Percentiles rank a stretch among this genome's conserved stretches.
phyloP scores from a whole-genome alignment of 352 stramenopile species.

The Globisporangium carolinianum region DNA sequence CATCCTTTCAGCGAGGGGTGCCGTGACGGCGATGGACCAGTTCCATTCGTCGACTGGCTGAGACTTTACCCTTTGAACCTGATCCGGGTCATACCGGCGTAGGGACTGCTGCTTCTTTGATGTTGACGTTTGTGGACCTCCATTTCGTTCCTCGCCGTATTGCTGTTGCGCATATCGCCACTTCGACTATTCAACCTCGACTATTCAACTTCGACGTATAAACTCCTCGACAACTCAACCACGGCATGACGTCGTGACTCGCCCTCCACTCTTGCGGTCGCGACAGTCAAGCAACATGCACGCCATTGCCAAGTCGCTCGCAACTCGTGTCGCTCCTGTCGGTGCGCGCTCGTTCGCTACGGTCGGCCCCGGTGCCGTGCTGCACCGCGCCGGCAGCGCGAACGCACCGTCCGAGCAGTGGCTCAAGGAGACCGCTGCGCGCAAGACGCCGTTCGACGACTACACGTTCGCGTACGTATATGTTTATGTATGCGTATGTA shows the following conservation, averaged over 20 bases:
- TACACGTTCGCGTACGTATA: constrained; percentile 51
- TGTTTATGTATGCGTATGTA: too few relatives aligned
- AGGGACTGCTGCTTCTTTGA: constrained; percentile 54
- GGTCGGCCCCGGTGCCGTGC: constrained; percentile 35
- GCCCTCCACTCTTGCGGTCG: background rate
- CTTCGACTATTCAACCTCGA: background rate
- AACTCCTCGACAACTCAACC: constrained; percentile 1
- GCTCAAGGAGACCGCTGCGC: constrained; percentile 32
- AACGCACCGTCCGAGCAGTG: constrained; percentile 39
- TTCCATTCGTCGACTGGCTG: constrained; percentile 32
- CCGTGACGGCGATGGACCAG: constrained; percentile 37
- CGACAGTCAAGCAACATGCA: constrained; percentile 19
- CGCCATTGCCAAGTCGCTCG: constrained; percentile 30
- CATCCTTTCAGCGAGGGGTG: constrained; percentile 42
- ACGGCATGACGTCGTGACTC: too few relatives aligned
- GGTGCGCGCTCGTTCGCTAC: constrained; percentile 32
- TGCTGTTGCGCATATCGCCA: constrained; percentile 7
- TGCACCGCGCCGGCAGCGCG: constrained; percentile 33
- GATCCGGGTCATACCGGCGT: constrained; percentile 58
- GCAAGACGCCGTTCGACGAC: constrained; percentile 44
- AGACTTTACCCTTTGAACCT: constrained; percentile 63
- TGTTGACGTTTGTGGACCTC: constrained; percentile 26
- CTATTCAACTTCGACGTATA: constrained; percentile 2
- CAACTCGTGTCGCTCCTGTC: constrained; percentile 12
- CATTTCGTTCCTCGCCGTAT: background rate